phyloP scores from a whole-genome alignment of 192 early-diverging fungal species.

The Tieghemiomyces parasiticus region DNA sequence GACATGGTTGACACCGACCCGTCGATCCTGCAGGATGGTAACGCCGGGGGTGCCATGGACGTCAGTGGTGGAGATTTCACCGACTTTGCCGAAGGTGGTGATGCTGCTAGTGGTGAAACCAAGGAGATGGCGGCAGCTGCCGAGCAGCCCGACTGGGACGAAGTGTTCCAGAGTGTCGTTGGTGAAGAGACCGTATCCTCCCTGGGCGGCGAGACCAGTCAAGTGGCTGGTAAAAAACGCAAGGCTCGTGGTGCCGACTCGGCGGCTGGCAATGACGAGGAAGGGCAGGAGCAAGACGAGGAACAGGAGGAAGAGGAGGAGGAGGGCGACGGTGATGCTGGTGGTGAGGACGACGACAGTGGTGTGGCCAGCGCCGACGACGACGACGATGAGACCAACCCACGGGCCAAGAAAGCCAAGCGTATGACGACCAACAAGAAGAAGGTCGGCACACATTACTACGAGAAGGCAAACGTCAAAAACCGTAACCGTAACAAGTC shows the following conservation, averaged over 20 bases:
- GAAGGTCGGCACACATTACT: slow-evolving; percentile 83
- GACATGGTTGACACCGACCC: slow-evolving; percentile 57
- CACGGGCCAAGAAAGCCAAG: slow-evolving; percentile 39
- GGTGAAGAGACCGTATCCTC: slow-evolving; percentile 35
- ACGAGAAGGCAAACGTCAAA: slow-evolving; percentile 90
- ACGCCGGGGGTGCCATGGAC: slow-evolving; percentile 25
- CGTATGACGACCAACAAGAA: slow-evolving; percentile 88
- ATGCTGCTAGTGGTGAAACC: slow-evolving; percentile 19
- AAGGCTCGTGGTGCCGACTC: slow-evolving; percentile 28
- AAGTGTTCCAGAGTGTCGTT: slow-evolving; percentile 73
- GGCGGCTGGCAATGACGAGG: slow-evolving; percentile 19
- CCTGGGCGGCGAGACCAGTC: slow-evolving; percentile 23
- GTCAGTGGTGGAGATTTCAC: slow-evolving; percentile 22
- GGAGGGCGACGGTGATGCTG: slow-evolving; percentile 16
- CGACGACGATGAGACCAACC: slow-evolving; percentile 20
- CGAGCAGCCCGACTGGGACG: slow-evolving; percentile 66
- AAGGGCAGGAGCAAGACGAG: slow-evolving; percentile 19
- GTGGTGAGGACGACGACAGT: slow-evolving; percentile 14
- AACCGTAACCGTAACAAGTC: slow-evolving; percentile 76
- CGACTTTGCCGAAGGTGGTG: slow-evolving; percentile 25
- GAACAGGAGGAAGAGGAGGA: slow-evolving; percentile 19
- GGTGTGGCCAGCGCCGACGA: slow-evolving; percentile 7
- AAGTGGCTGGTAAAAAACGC: too few relatives aligned
- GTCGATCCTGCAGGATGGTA: slow-evolving; percentile 35
- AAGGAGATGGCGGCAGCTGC: slow-evolving; percentile 15